These are phyloP conservation scores for Paracorniculantispora psalliotae DNA, from an alignment of 2,329 filamentous ascomycete species.

Conservation along the genomic window DNA sequence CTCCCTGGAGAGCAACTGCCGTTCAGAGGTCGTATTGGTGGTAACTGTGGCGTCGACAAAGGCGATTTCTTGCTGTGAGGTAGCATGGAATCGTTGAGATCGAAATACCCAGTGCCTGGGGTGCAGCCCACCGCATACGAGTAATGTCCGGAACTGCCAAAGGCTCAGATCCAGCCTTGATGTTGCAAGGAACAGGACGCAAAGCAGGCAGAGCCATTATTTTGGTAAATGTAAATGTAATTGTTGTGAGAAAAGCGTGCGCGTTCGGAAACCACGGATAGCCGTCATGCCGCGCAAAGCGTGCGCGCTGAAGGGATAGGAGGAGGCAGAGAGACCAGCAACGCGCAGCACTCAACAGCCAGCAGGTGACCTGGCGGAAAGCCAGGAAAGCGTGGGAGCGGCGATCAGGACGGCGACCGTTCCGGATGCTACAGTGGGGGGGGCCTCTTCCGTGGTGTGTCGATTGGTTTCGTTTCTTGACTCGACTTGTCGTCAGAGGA, in stretches of 20 bases:
- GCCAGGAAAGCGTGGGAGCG: background rate
- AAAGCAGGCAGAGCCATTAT: background rate
- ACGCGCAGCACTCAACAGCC: background rate
- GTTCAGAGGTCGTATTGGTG: constrained; percentile 11
- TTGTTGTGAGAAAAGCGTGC: background rate
- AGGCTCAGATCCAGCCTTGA: background rate
- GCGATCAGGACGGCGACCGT: constrained; percentile 24
- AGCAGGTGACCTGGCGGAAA: background rate
- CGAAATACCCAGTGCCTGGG: constrained; percentile 11
- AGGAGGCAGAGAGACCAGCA: background rate
- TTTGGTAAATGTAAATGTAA: background rate
- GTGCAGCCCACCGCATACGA: constrained; percentile 13
- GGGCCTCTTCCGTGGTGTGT: constrained; percentile 15
- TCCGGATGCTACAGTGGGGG: constrained; percentile 24
- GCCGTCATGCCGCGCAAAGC: background rate
- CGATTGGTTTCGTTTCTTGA: constrained; percentile 17
- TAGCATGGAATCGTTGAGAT: constrained; percentile 13
- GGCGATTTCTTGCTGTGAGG: constrained; percentile 10
- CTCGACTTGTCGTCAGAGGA: background rate
- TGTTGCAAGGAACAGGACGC: background rate
- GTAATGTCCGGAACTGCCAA: constrained; percentile 2
- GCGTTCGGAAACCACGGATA: background rate
- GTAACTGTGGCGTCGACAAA: constrained; percentile 10
- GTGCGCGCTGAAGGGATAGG: background rate
- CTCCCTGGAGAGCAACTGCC: constrained; percentile 13